A percentile compares a stretch with the other conserved stretches of the same genome.
These are phyloP conservation scores for Dryadomyces quercivorus DNA, from an alignment of 2,329 filamentous ascomycete species.

Conservation along the genomic window DNA sequence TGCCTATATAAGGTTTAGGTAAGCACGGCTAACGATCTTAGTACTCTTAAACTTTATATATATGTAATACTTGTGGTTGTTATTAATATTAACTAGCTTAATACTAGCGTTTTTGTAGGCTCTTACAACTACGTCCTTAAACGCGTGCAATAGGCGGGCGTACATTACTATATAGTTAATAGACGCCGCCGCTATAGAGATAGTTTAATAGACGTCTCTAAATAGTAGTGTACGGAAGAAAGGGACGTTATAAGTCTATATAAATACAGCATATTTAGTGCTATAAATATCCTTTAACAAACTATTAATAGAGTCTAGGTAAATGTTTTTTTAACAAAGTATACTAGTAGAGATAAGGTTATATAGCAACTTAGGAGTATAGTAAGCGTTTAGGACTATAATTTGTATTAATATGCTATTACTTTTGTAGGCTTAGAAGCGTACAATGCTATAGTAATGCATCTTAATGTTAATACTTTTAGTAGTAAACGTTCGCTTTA, in stretches of 20 bases:
- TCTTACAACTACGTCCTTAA: neutral
- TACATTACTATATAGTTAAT: neutral
- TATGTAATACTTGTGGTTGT: neutral
- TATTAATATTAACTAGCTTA: neutral
- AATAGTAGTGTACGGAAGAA: neutral
- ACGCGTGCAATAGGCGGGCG: no score
- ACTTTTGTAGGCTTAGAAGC: no score
- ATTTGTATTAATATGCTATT: neutral
- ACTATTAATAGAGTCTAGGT: neutral
- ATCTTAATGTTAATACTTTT: neutral
- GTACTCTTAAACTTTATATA: neutral
- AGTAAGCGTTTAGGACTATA: neutral
- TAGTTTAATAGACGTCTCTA: no score
- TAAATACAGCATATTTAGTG: neutral
- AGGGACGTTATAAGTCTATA: neutral
- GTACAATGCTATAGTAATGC: neutral
- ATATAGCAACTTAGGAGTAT: neutral
- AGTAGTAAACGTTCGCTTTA: neutral
- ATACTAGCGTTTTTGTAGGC: neutral
- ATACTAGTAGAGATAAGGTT: neutral
- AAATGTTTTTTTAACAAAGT: no score
- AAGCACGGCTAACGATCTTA: neutral
- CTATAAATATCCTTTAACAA: neutral
- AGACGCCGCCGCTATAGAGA: neutral
- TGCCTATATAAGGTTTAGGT: neutral